Evolutionary conservation across 495 filamentous ascomycete genomes (phyloP), one percentile per base, ranked within the genome.

Genomic region (Collariella sp.): DNA sequence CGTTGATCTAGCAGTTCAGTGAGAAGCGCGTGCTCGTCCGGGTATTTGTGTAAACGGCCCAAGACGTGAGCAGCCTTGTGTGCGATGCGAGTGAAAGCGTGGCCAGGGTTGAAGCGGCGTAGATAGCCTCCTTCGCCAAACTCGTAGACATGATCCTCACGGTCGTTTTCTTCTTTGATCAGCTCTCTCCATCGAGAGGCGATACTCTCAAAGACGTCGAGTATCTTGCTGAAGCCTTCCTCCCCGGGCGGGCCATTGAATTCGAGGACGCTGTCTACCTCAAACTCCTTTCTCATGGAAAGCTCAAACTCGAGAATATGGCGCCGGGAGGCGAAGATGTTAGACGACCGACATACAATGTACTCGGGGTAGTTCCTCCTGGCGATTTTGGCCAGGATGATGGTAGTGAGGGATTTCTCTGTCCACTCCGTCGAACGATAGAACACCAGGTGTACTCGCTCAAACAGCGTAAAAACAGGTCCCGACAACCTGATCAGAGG

Each of bases 401-500:
- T 91, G 3, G 91, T 91, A 2, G 88, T 96, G 2, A 98, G 78
- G 11, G 91, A 96, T 61, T 95, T 96, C 61, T 96, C 93, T 0
- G 91, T 93, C 91, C 91, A 97, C 65, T 96, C 90, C 0, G 91
- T 95, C 24, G 91, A 96, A 29, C 91, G 79, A 64, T 96, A 96
- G 65, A 96, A 97, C 46, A 98, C 91, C 7, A 98, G 71, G 69
- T 97, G 91, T 1, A 96, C 88, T 29, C 93, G 81, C 64, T 96
- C 90, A 61, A 98, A 98, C 5, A 98, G 78, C 54, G 82, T 86
- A 52, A 88, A 79, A n/a, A 83, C 78, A 7, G 83, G 73, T 1
- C 83, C 67, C 1, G 88, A 83, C 15, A 98, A 83, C 36, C 91
- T 75, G 45, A 96, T 86, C 52, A 89, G 90, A 31, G 87, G 82